These are phyloP conservation scores for Brassica nigra DNA, from an alignment of 345 rosid genomes.

Conservation along the genomic window DNA sequence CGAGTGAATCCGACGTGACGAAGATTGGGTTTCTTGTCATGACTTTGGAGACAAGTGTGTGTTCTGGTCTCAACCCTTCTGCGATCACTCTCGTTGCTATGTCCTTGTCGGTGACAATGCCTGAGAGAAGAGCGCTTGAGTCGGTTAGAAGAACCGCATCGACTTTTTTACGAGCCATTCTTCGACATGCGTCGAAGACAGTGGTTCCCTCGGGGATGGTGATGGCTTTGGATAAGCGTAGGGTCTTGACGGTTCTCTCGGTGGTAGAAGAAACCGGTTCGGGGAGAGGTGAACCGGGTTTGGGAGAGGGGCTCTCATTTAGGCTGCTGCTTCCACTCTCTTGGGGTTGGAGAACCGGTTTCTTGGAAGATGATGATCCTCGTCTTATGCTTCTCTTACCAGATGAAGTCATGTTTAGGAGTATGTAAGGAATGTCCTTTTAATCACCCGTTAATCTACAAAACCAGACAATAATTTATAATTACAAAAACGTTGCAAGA, in stretches of 20 bases:
- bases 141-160: slow-evolving; percentile 87
- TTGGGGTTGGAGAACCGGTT: slow-evolving; percentile 34
- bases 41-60: slow-evolving; percentile 79
- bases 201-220: slow-evolving; percentile 93
- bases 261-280: slow-evolving; percentile 37
- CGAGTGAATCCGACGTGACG: slow-evolving; percentile 78
- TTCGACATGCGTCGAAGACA: slow-evolving; percentile 83
- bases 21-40: slow-evolving; percentile 94
- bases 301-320: slow-evolving; percentile 5
- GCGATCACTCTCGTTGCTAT: slow-evolving; percentile 85
- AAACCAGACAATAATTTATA: not conserved
- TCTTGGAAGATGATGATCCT: slow-evolving; percentile 33
- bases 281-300: slow-evolving; percentile 31
- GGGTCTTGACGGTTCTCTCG: slow-evolving; percentile 94
- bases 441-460: slow-evolving; percentile 15
- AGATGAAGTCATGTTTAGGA: slow-evolving; percentile 26
- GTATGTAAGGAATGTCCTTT: not conserved
- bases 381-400: slow-evolving; percentile 37
- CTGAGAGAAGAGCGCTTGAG: slow-evolving; percentile 87
- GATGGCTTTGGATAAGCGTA: slow-evolving; percentile 85
- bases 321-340: slow-evolving; percentile 20
- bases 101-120: slow-evolving; percentile 91
- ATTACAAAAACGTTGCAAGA: not conserved
- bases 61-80: slow-evolving; percentile 90
- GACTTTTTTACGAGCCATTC: slow-evolving; percentile 76